Conservation (phyloP, 2,329 filamentous ascomycete genomes). For the Colletotrichum sp. region DNA sequence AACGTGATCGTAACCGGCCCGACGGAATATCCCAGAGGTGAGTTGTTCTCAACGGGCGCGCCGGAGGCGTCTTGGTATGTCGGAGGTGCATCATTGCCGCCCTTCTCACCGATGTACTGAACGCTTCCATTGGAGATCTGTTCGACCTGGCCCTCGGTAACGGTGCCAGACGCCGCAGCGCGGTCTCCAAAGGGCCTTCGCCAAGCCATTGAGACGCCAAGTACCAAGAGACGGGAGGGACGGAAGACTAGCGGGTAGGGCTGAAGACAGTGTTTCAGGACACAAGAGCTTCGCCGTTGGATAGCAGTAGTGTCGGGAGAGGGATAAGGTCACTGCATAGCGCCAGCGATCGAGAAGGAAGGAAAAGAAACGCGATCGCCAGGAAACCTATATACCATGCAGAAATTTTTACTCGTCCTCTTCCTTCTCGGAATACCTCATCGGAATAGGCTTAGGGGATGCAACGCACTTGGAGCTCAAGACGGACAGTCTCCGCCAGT, state of each 20-base stretch:
- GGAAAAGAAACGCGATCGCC: not conserved
- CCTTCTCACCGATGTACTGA: constrained; percentile 9
- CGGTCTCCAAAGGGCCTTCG: not conserved
- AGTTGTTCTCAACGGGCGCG: constrained; percentile 63
- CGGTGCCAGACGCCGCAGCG: not conserved
- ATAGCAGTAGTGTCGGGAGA: not conserved
- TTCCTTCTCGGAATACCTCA: not conserved
- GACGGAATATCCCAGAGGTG: constrained; percentile 66
- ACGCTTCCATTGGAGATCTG: not conserved
- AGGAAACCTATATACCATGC: not conserved
- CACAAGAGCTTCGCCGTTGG: not conserved
- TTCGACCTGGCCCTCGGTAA: not conserved
- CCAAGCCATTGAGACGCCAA: not conserved
- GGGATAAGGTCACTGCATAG: not conserved
- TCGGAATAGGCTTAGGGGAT: not conserved
- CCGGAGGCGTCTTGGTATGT: constrained; percentile 36
- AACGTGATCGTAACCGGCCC: constrained; percentile 60
- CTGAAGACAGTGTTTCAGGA: not conserved
- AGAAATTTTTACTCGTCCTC: accelerated
- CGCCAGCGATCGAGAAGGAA: not conserved
- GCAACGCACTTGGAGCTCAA: not conserved
- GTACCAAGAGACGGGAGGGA: not conserved
- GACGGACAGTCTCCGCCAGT: not conserved
- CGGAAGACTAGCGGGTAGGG: not conserved
- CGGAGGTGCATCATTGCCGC: constrained; percentile 20